These are phyloP conservation scores for Hyaloscypha bicolor DNA, from an alignment of 495 filamentous ascomycete genomes.

Conservation along the genomic window DNA sequence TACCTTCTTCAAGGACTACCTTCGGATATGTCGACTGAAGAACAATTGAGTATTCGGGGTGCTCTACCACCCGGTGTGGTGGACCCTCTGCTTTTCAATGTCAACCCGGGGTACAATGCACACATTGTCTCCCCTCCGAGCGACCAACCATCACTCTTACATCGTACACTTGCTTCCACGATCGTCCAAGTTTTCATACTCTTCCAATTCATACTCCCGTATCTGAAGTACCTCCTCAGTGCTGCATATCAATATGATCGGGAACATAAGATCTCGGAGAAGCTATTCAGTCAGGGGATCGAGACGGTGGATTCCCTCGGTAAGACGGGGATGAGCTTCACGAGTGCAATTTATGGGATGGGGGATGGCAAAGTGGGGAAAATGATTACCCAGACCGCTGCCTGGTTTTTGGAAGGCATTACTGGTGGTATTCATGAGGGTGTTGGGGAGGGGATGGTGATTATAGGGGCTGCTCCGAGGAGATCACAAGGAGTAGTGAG, in stretches of 20 bases:
- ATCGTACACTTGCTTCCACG: constrained; percentile 55
- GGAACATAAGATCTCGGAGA: constrained; percentile 61
- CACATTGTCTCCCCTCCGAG: background rate
- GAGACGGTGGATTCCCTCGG: constrained; percentile 55
- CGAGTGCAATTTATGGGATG: constrained; percentile 51
- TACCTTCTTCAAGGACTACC: constrained; percentile 72
- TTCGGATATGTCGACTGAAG: constrained; percentile 51
- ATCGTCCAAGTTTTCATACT: constrained; percentile 61
- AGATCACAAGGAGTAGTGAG: background rate
- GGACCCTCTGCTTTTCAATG: constrained; percentile 25
- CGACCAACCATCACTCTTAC: constrained; percentile 52
- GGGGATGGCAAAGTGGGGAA: constrained; percentile 59
- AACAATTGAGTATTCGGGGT: constrained; percentile 45
- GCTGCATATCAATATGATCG: constrained; percentile 63
- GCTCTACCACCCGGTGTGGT: constrained; percentile 45
- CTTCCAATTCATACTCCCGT: constrained; percentile 59
- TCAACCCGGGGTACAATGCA: background rate
- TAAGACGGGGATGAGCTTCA: constrained; percentile 50
- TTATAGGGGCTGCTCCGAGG: constrained; percentile 41
- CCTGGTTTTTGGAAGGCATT: constrained; percentile 62
- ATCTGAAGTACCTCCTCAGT: constrained; percentile 54
- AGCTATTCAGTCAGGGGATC: constrained; percentile 50
- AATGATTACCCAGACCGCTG: constrained; percentile 48
- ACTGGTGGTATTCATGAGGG: constrained; percentile 67
- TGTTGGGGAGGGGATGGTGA: constrained; percentile 59